Percentiles rank a stretch among this genome's conserved stretches.
phyloP scores from a whole-genome alignment of 139 green algal species.

The Coccomyxa sp. region DNA sequence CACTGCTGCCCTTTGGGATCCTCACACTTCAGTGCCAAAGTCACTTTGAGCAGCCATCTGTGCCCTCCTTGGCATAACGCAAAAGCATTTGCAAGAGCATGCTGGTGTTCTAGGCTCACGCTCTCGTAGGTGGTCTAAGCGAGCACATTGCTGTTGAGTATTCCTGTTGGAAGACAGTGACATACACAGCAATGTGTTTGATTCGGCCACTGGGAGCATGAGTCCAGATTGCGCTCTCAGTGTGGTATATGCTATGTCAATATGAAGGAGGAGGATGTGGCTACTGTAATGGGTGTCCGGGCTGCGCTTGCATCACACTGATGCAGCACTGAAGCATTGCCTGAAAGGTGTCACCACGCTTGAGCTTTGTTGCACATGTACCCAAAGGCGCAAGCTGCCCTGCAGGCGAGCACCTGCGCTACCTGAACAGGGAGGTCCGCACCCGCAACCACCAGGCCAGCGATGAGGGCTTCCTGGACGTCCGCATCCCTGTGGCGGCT shows the following conservation, averaged over 20 bases:
- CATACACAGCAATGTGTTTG: background rate
- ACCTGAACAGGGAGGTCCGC: conserved; percentile 51
- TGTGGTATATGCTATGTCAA: no score
- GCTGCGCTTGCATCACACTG: no score
- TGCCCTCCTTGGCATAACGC: no score
- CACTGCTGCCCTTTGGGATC: no score
- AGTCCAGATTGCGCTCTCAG: no score
- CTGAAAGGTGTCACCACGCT: background rate
- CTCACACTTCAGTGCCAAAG: no score
- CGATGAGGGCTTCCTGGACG: conserved; percentile 32
- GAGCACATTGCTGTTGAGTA: background rate
- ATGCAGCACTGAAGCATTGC: background rate
- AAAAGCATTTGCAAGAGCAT: no score
- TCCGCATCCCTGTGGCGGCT: conserved; percentile 34
- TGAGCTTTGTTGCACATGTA: background rate
- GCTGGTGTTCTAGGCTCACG: background rate
- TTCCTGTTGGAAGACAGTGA: background rate
- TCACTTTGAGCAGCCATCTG: background rate
- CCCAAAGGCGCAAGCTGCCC: background rate
- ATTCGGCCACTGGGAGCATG: no score
- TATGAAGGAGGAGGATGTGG: background rate
- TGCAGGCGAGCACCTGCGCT: conserved; percentile 35
- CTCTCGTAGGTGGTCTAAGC: background rate
- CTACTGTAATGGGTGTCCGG: no score
- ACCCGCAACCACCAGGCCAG: conserved; percentile 11